Base-by-base conservation (phyloP, 805 yeast genomes). In the Yarrowia sp. region DNA sequence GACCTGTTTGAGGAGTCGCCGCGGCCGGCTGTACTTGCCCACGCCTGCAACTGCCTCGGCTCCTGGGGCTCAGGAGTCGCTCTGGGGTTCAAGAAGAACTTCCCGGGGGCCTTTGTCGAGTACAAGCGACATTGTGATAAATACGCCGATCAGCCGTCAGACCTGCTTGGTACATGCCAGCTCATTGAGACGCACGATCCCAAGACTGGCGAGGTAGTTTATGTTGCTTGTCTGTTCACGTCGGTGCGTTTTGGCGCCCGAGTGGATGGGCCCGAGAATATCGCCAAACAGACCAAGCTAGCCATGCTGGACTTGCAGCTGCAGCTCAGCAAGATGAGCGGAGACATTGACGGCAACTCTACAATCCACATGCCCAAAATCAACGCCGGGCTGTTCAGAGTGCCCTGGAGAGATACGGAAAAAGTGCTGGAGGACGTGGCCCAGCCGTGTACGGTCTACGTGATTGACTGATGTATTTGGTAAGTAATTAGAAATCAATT, bases 11-110 rank as follows among this genome's bases (percentile, higher is more conserved):
- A 73, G 14, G 31, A 47, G 31, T 73, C 71, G 0, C 67, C 73
- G 0, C 67, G 70, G 3, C 78, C 81, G 0, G 72, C 84, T 0
- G 77, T 88, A 1, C 72, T 89, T 2, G 87, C 88, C 1, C 96
- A 90, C 72, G 86, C 96, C 0, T 90, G 96, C 71, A 90, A 90
- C 71, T 85, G 91, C 36, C 77, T 79, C 31, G 96, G 96, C 0
- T 71, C 79, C 0, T 90, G 96, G 96, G 92, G 93, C 7, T 93
- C 90, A 3, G 96, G 96, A 0, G 83, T 90, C 2, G 96, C 96
- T 0, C 77, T 78, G 3, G 82, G 76, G 31, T 83, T 90, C 69
- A 81, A 80, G 22, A 63, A 70, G n/a, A 74, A 77, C 51, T 89
- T 80, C 72, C 91, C 90, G 1, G 71, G 77, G 1, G 83, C 92